Evolutionary conservation across 225 moss, liverwort and hornwort species (phyloP).

Genomic region (Sphagnum contortum): DNA sequence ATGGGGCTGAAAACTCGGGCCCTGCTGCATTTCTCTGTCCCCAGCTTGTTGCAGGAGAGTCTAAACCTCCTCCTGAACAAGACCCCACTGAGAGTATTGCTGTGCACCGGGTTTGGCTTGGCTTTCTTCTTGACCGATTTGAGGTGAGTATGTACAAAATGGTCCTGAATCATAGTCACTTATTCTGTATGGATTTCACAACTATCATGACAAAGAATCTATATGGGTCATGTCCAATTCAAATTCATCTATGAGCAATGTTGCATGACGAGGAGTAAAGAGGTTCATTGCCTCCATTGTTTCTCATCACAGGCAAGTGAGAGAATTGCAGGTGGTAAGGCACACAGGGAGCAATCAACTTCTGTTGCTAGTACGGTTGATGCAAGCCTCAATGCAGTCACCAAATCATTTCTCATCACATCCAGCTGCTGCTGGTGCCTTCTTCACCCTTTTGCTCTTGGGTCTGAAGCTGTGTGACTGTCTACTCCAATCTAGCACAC

Average conservation of each 20-base stretch:
- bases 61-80: constrained; percentile 31
- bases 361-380: constrained; percentile 53
- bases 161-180: neutral
- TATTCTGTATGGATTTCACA: neutral
- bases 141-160: constrained; percentile 26
- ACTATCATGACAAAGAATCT: neutral
- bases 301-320: too few species aligned
- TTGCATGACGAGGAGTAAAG: too few species aligned
- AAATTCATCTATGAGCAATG: too few species aligned
- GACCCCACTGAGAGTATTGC: constrained; percentile 44
- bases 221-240: too few species aligned
- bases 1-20: constrained; percentile 47
- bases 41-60: constrained; percentile 63
- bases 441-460: constrained; percentile 67
- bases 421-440: constrained; percentile 70
- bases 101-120: constrained; percentile 77
- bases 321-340: constrained; percentile 44
- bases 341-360: constrained; percentile 60
- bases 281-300: too few species aligned
- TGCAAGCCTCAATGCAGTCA: constrained; percentile 63
- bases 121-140: constrained; percentile 71
- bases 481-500: constrained; percentile 29
- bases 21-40: constrained; percentile 67
- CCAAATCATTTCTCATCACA: constrained; percentile 59
- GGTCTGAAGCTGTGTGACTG: constrained; percentile 65